phyloP scores from a whole-genome alignment of 306 rosid genomes.

The Rosa persica region DNA sequence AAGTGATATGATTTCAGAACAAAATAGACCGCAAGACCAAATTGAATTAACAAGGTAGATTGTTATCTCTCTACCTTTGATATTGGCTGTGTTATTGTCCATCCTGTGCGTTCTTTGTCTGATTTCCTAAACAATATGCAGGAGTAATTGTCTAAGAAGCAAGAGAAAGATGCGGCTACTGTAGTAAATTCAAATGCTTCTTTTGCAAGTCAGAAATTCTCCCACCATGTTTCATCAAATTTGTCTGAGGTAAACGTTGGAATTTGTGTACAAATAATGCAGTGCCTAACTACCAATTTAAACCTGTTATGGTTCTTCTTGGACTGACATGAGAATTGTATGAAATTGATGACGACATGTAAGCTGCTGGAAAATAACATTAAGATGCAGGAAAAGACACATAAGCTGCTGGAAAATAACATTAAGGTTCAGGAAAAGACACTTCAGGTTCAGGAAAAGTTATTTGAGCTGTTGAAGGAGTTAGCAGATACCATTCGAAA shows the following conservation, averaged over 20 bases:
- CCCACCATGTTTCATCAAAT: neutral
- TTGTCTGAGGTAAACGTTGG: constrained; percentile 15
- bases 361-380: neutral
- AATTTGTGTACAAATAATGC: neutral
- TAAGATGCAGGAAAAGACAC: neutral
- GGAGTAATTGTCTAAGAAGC: constrained; percentile 8
- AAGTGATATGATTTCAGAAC: constrained; percentile 5
- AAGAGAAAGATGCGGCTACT: constrained; percentile 14
- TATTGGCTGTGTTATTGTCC: neutral
- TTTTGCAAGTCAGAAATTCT: neutral
- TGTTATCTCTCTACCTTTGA: neutral
- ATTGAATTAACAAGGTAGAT: constrained; percentile 2
- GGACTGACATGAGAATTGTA: neutral
- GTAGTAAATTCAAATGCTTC: neutral
- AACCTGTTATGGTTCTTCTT: neutral
- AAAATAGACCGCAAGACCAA: constrained; percentile 1
- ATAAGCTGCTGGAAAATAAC: neutral
- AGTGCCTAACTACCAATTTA: neutral
- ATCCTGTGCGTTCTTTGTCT: neutral
- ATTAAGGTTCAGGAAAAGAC: neutral
- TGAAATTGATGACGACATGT: constrained; percentile 8
- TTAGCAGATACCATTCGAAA: constrained; percentile 5
- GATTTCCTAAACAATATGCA: constrained; percentile 16
- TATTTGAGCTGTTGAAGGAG: neutral
- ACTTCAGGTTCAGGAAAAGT: neutral